A percentile compares a stretch with the other conserved stretches of the same genome.
phyloP scores from a whole-genome alignment of 768 basidiomycete genomes.

The Cyclocybe aegerita region DNA sequence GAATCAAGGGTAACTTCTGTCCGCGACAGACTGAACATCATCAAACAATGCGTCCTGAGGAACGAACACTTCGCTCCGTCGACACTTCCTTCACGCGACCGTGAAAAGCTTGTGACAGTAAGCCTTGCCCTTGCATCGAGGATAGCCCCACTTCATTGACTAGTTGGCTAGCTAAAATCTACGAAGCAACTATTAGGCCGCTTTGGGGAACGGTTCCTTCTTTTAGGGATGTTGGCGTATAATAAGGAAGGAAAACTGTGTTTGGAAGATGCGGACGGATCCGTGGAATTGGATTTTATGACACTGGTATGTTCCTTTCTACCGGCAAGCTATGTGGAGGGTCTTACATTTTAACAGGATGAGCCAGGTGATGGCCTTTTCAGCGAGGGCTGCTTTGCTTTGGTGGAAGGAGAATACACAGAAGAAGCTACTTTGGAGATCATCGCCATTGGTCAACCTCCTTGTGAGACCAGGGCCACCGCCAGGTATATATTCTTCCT shows the following conservation, averaged over 20 bases:
- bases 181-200: conserved; percentile 95
- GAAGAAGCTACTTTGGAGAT: conserved; percentile 87
- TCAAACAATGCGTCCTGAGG: conserved; percentile 88
- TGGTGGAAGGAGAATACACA: conserved; percentile 96
- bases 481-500: conserved; percentile 57
- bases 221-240: conserved; percentile 90
- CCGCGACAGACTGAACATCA: conserved; percentile 85
- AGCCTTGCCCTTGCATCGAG: conserved; percentile 16
- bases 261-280: conserved; percentile 92
- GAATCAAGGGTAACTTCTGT: conserved; percentile 78
- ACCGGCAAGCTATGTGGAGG: background rate
- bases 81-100: conserved; percentile 84
- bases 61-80: conserved; percentile 99
- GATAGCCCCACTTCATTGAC: background rate
- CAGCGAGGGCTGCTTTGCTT: conserved; percentile 92
- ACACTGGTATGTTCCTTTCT: conserved; percentile 59
- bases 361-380: conserved; percentile 95
- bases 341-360: conserved; percentile 40
- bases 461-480: conserved; percentile 85
- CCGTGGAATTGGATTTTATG: conserved; percentile 85
- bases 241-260: conserved; percentile 89
- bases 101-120: conserved; percentile 87
- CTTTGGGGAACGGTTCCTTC: conserved; percentile 83
- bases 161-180: conserved; percentile 69
- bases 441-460: conserved; percentile 95